phyloP scores from a whole-genome alignment of 192 early-diverging fungal genomes.

The Endogone sp. region DNA sequence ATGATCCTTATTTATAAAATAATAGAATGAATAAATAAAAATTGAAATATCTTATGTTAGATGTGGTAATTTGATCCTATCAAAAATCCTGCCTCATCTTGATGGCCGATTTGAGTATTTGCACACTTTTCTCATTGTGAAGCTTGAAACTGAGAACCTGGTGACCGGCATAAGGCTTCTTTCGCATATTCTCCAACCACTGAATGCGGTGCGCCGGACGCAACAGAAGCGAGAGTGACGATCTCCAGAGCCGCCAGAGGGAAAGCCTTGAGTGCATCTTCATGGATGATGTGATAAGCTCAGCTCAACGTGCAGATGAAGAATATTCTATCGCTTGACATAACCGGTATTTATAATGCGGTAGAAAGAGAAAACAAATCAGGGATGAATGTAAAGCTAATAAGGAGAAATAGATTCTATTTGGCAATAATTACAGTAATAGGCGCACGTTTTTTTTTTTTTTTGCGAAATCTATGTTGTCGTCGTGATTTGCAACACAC shows the following conservation, averaged over 20 bases:
- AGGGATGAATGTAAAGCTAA: too few species aligned
- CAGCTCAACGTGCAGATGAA: too few species aligned
- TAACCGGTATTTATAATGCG: too few species aligned
- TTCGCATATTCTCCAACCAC: neutral
- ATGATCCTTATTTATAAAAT: neutral
- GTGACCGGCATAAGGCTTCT: slow-evolving; percentile 25
- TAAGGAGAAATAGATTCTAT: too few species aligned
- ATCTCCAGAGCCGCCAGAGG: slow-evolving; percentile 22
- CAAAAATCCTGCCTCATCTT: slow-evolving; percentile 8
- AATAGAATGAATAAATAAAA: neutral
- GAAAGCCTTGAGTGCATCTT: slow-evolving; percentile 23
- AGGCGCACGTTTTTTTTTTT: too few species aligned
- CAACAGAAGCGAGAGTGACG: slow-evolving; percentile 11
- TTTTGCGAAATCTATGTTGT: too few species aligned
- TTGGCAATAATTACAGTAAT: too few species aligned
- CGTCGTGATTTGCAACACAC: too few species aligned
- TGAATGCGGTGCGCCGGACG: neutral
- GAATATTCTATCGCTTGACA: too few species aligned
- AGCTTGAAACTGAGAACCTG: slow-evolving; percentile 36
- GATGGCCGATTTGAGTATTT: slow-evolving; percentile 17
- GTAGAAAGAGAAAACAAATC: too few species aligned
- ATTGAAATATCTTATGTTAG: neutral
- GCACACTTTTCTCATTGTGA: slow-evolving; percentile 18
- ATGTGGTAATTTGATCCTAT: too few species aligned
- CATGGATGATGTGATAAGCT: too few species aligned